phyloP scores from a whole-genome alignment of 208 protist species.

The Trypanosoma scelopori region DNA sequence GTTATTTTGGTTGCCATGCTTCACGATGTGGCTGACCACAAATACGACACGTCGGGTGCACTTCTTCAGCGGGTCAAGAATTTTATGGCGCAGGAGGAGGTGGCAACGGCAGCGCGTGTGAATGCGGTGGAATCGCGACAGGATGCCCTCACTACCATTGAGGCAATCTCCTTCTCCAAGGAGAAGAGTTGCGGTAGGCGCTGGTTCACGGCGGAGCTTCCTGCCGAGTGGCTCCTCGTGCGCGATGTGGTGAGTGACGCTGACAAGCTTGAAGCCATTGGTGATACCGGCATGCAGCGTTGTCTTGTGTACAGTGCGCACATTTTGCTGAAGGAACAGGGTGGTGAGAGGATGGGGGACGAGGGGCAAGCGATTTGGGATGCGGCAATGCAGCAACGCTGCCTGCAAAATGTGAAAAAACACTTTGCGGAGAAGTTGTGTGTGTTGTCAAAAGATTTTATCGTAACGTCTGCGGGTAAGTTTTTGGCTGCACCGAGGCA shows the following conservation, averaged over 20 bases:
- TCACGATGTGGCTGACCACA: slow-evolving; percentile 88
- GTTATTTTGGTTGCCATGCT: slow-evolving; percentile 85
- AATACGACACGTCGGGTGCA: slow-evolving; percentile 62
- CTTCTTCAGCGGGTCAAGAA: slow-evolving; percentile 33
- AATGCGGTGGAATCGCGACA: not conserved
- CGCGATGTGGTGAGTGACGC: slow-evolving; percentile 81
- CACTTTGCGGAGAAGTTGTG: slow-evolving; percentile 81
- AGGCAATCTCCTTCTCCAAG: slow-evolving; percentile 82
- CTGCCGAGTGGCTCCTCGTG: slow-evolving; percentile 49
- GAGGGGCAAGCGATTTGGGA: slow-evolving; percentile 3
- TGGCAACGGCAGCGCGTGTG: not conserved
- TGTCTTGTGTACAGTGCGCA: slow-evolving; percentile 67
- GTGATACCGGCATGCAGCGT: slow-evolving; percentile 57
- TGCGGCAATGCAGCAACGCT: slow-evolving; percentile 23
- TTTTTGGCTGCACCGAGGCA: slow-evolving; percentile 47
- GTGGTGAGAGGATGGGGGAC: not conserved
- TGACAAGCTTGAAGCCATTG: slow-evolving; percentile 87
- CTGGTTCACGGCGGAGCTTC: slow-evolving; percentile 61
- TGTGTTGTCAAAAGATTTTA: slow-evolving; percentile 49
- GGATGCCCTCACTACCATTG: slow-evolving; percentile 30
- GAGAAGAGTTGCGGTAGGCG: slow-evolving; percentile 67
- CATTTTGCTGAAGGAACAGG: not conserved
- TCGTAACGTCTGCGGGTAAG: slow-evolving; percentile 63
- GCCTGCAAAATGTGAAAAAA: slow-evolving; percentile 51
- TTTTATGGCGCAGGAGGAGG: slow-evolving; percentile 33